phyloP scores from a whole-genome alignment of 305 asterid species.

The Rubia balearica region DNA sequence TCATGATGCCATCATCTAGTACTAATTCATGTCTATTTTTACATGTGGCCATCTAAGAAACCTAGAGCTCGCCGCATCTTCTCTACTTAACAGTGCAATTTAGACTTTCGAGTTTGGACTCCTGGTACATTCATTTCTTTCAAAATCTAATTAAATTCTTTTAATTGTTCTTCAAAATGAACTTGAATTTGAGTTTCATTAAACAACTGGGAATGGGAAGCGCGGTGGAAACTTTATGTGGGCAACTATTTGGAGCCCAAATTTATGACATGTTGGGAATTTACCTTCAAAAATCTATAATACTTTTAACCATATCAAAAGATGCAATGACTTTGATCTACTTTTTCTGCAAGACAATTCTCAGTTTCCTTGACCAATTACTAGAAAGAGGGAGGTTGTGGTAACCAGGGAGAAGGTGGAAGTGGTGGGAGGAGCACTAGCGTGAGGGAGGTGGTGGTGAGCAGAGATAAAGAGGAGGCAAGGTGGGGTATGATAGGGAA shows the following conservation, averaged over 20 bases:
- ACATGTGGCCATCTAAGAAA: slow-evolving; percentile 8
- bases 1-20: no score
- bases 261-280: slow-evolving; percentile 19
- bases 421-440: no score
- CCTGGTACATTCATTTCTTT: slow-evolving; percentile 1
- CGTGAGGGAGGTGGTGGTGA: no score
- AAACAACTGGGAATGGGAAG: slow-evolving; percentile 25
- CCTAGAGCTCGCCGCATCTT: slow-evolving; percentile 7
- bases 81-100: slow-evolving; percentile 10
- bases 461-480: no score
- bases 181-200: not conserved
- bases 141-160: not conserved
- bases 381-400: no score
- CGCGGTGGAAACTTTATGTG: slow-evolving; percentile 22
- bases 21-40: slow-evolving; percentile 11
- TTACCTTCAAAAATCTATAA: slow-evolving; percentile 22
- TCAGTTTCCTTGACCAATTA: slow-evolving; percentile 13
- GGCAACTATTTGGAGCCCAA: slow-evolving; percentile 23
- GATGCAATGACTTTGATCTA: not conserved
- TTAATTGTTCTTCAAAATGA: no score
- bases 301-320: slow-evolving; percentile 7
- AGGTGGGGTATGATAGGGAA: no score
- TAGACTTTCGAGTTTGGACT: slow-evolving; percentile 13
- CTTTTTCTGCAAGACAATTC: slow-evolving; percentile 16
- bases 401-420: no score